phyloP scores from a whole-genome alignment of 2,329 filamentous ascomycete genomes.

The Colletotrichum truncatum region DNA sequence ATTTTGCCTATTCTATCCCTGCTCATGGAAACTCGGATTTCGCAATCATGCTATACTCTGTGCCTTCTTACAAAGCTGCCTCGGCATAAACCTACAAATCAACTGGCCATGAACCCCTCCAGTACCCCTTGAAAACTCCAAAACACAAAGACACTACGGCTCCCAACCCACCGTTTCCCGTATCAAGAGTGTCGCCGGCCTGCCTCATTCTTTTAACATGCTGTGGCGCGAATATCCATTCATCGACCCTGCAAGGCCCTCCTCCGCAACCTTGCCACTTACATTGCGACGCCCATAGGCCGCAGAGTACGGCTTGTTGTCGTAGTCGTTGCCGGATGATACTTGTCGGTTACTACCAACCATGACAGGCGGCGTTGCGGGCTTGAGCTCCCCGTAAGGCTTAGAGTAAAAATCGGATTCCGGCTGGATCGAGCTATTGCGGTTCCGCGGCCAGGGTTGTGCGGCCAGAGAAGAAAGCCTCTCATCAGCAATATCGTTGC shows the following conservation, averaged over 20 bases:
- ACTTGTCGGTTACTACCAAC: slow-evolving; percentile 62
- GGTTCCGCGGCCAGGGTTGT: slow-evolving; percentile 36
- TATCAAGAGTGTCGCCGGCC: neutral
- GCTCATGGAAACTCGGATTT: neutral
- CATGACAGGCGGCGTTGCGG: slow-evolving; percentile 63
- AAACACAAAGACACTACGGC: neutral
- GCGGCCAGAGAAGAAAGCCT: slow-evolving; percentile 32
- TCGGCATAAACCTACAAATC: too few relatives aligned
- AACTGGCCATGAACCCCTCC: too few relatives aligned
- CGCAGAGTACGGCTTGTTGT: slow-evolving; percentile 38
- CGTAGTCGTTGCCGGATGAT: slow-evolving; percentile 67
- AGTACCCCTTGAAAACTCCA: neutral
- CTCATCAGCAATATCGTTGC: slow-evolving; percentile 56
- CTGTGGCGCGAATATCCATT: slow-evolving; percentile 33
- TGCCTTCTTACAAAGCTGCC: neutral
- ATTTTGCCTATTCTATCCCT: neutral
- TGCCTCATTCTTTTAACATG: slow-evolving; percentile 10
- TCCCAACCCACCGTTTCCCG: neutral
- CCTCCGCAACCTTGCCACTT: slow-evolving; percentile 78
- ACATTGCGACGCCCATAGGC: slow-evolving; percentile 65
- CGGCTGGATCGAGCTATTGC: slow-evolving; percentile 59
- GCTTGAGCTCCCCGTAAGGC: slow-evolving; percentile 67
- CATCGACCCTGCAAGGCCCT: slow-evolving; percentile 63
- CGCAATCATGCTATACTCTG: neutral
- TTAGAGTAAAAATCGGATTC: slow-evolving; percentile 61